Percentiles rank a stretch among this genome's conserved stretches.
Evolutionary conservation across 305 asterid genomes (phyloP).

Genomic region (Striga hermonthica): DNA sequence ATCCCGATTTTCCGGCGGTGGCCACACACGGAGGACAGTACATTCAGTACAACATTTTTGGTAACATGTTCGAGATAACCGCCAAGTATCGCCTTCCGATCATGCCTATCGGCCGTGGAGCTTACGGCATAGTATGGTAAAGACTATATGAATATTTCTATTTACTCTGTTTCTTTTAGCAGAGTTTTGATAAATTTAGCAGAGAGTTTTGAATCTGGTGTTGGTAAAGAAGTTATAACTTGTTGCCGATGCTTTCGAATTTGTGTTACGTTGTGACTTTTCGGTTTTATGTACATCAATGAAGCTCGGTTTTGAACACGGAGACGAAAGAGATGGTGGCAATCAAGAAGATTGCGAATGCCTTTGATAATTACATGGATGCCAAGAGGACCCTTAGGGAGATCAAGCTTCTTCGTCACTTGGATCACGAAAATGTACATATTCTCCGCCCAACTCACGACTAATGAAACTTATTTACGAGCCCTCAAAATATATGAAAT

Average conservation of each 20-base stretch:
- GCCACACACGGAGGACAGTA: constrained; percentile 69
- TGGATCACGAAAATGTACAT: constrained; percentile 71
- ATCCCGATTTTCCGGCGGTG: constrained; percentile 58
- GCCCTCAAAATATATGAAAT: background rate
- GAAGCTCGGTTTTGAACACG: constrained; percentile 67
- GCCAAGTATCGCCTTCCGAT: constrained; percentile 67
- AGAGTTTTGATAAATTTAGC: background rate
- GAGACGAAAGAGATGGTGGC: constrained; percentile 97
- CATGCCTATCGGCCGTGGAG: constrained; percentile 86
- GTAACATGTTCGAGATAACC: constrained; percentile 62
- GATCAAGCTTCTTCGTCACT: constrained; percentile 68
- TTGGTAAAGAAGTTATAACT: too few relatives aligned
- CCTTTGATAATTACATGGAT: constrained; percentile 84
- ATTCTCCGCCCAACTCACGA: background rate
- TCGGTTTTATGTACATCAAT: background rate
- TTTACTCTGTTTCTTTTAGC: too few relatives aligned
- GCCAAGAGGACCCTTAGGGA: constrained; percentile 74
- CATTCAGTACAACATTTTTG: constrained; percentile 62
- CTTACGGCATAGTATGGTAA: constrained; percentile 90
- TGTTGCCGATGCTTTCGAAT: too few relatives aligned
- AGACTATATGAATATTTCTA: background rate
- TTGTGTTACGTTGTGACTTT: too few relatives aligned
- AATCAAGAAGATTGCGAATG: constrained; percentile 81
- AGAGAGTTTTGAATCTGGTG: too few relatives aligned
- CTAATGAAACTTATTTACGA: background rate